Evolutionary conservation across 2,329 filamentous ascomycete species (phyloP).

Genomic region (Ophiocordyceps polyrhachis-furcata): DNA sequence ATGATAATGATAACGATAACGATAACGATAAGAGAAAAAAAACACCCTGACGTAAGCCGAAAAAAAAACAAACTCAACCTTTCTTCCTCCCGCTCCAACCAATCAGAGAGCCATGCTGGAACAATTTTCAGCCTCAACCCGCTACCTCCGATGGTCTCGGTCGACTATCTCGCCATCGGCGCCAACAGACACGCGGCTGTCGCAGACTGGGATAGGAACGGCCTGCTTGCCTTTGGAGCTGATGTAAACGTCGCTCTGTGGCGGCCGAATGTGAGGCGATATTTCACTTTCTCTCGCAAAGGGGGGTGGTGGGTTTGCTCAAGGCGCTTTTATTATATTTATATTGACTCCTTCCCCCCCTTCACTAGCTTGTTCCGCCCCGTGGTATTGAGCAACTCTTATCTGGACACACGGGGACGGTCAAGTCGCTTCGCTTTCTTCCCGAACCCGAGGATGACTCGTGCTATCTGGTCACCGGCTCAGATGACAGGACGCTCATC

Average conservation of each 20-base stretch:
- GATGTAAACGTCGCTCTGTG: constrained; percentile 81
- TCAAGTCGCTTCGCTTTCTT: constrained; percentile 73
- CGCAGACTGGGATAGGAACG: constrained; percentile 67
- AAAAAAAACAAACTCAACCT: constrained; percentile 8
- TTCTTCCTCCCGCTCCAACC: constrained; percentile 9
- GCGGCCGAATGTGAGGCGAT: constrained; percentile 49
- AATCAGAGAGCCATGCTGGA: constrained; percentile 15
- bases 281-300: too few relatives aligned
- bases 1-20: too few relatives aligned
- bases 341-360: not conserved
- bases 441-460: constrained; percentile 25
- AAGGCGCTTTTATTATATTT: too few relatives aligned
- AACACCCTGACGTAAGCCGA: constrained; percentile 1
- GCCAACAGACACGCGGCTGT: constrained; percentile 80
- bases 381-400: constrained; percentile 49
- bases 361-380: constrained; percentile 14
- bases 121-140: constrained; percentile 17
- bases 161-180: constrained; percentile 51
- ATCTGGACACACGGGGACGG: constrained; percentile 56
- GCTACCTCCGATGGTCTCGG: constrained; percentile 17
- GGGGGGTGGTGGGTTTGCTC: too few relatives aligned
- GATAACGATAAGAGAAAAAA: too few relatives aligned
- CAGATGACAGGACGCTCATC: constrained; percentile 59
- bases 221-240: constrained; percentile 71
- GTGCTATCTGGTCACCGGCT: constrained; percentile 55